Evolutionary conservation across 148 eudicot species (phyloP).

Genomic region (Amaranthus palmeri): DNA sequence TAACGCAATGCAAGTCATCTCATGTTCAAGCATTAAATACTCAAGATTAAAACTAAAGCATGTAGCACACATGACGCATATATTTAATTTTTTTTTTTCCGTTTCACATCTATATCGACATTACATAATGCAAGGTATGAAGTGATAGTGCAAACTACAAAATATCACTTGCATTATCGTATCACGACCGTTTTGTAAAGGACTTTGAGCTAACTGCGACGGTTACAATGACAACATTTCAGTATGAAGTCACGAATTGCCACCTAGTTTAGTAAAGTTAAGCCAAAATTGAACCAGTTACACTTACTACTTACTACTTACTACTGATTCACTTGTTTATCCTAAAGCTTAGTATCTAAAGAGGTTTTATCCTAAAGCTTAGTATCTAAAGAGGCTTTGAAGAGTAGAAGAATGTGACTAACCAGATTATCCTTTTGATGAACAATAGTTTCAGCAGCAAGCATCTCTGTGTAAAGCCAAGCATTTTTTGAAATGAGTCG

Average conservation of each 20-base stretch:
- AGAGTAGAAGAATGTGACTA: conserved; percentile 19
- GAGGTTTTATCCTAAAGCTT: not conserved
- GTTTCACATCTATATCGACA: not conserved
- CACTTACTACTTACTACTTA: too few relatives aligned
- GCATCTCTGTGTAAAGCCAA: conserved; percentile 97
- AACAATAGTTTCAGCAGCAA: conserved; percentile 95
- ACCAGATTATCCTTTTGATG: conserved; percentile 81
- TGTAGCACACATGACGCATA: not conserved
- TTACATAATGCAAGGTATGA: too few relatives aligned
- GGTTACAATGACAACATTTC: too few relatives aligned
- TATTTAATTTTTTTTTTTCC: not conserved
- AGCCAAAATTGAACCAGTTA: too few relatives aligned
- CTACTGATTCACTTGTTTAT: too few relatives aligned
- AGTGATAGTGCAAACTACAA: too few relatives aligned
- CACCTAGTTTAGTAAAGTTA: too few relatives aligned
- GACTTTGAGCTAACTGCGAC: too few relatives aligned
- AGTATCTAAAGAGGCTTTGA: not conserved
- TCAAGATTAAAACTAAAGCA: not conserved
- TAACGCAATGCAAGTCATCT: not conserved
- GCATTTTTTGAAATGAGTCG: conserved; percentile 81
- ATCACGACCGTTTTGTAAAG: too few relatives aligned
- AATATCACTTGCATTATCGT: too few relatives aligned
- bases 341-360: not conserved
- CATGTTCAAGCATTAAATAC: not conserved
- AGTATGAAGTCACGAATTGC: too few relatives aligned